Conservation (phyloP, 129 eudicot species). For the Daucus carota region DH1_v3.0 NC_030388.2:12660001-12660500, state of each 20-base stretch:
- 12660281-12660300: background rate
- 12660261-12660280: conserved; percentile 19
- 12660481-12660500: background rate
- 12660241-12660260: conserved; percentile 44
- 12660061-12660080: background rate
- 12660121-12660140: conserved; percentile 29
- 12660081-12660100: background rate
- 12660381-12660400: conserved; percentile 86
- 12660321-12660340: too few species aligned
- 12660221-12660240: conserved; percentile 53
- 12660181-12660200: conserved; percentile 51
- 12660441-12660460: background rate
- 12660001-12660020: background rate
- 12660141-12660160: conserved; percentile 37
- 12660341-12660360: conserved; percentile 49
- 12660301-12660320: too few species aligned
- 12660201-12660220: conserved; percentile 39
- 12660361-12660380: conserved; percentile 49
- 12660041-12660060: background rate
- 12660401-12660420: conserved; percentile 78
- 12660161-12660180: conserved; percentile 23
- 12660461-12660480: background rate
- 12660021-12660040: background rate
- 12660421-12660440: background rate
- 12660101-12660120: background rate